Base-by-base conservation (phyloP, 805 yeast species). In the Lipomyces yamadae region DNA sequence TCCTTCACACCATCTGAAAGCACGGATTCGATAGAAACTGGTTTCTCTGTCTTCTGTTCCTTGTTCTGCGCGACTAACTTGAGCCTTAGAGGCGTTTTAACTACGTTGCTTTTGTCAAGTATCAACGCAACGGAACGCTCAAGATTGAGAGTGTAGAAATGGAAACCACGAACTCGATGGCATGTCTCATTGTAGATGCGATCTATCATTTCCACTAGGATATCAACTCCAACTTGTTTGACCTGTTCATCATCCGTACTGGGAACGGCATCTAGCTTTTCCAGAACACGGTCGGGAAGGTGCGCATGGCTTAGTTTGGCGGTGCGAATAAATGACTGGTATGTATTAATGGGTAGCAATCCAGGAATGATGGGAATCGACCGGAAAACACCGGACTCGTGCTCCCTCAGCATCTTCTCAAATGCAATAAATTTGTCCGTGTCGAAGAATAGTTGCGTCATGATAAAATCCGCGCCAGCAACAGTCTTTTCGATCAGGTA, bases 21-120 rank as follows among this genome's bases (percentile, higher is more conserved):
- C 97, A 80, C 98, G 96, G 77, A 91, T 92, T 80, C 98, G 84
- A 76, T 98, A 97, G 78, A 93, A 92, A 34, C 97, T 95, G 78
- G 35, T 15, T 29, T 32, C 55, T 52, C 34, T 8, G 37, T n/a
- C 37, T 11, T 48, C 7, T 24, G 13, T 33, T 42, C 24, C 24
- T 6, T 42, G 3, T 29, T 34, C 18, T 52, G 54, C 4, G 42
- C 30, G 13, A 45, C 52, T 5, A 34, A 8, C 53, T 35, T 60
- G 7, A 82, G 66, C 54, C 59, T 58, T 2, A 67, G 55, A 11
- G 74, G 72, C 24, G 66, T 54, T 13, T 56, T 79, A 66, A 91
- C 79, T 15, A 87, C 78, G 2, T 83, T 78, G 0, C 92, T 86
- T 37, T 81, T 81, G 61, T 88, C 87, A 4, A 95, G 85, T 54